Evolutionary conservation across 2,329 filamentous ascomycete species (phyloP).

Genomic region (Colletotrichum viniferum): DNA sequence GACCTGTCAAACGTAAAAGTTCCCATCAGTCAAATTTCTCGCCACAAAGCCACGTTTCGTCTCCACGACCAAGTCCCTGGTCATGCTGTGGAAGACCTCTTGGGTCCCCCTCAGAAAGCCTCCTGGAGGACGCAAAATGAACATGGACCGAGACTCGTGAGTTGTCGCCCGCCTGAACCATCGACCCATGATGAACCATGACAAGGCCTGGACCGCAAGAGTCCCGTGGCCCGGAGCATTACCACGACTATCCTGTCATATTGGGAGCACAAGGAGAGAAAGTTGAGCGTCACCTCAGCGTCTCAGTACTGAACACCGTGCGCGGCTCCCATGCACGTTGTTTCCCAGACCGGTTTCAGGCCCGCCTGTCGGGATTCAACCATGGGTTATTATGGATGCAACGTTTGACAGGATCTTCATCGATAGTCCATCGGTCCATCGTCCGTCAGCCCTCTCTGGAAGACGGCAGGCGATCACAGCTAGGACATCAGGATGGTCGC

Average conservation of each 20-base stretch:
- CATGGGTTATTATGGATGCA: slow-evolving; percentile 17
- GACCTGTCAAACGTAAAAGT: neutral
- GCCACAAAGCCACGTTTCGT: slow-evolving; percentile 7
- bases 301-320: slow-evolving; percentile 19
- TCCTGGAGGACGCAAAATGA: neutral
- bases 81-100: slow-evolving; percentile 10
- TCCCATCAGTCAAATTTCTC: neutral
- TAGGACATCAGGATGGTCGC: neutral
- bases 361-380: slow-evolving; percentile 5
- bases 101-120: neutral
- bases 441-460: neutral
- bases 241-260: neutral
- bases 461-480: neutral
- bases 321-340: slow-evolving; percentile 9
- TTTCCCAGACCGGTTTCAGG: slow-evolving; percentile 19
- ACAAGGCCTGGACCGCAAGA: neutral
- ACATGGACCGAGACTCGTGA: neutral
- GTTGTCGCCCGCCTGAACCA: neutral
- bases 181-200: neutral
- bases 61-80: neutral
- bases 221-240: slow-evolving; percentile 1
- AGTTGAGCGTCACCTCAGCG: neutral
- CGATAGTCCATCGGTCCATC: slow-evolving; percentile 1
- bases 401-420: slow-evolving; percentile 23
- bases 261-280: neutral